These are phyloP conservation scores for Cryoendolithus antarcticus DNA, from an alignment of 2,329 filamentous ascomycete species.

Conservation along the genomic window DNA sequence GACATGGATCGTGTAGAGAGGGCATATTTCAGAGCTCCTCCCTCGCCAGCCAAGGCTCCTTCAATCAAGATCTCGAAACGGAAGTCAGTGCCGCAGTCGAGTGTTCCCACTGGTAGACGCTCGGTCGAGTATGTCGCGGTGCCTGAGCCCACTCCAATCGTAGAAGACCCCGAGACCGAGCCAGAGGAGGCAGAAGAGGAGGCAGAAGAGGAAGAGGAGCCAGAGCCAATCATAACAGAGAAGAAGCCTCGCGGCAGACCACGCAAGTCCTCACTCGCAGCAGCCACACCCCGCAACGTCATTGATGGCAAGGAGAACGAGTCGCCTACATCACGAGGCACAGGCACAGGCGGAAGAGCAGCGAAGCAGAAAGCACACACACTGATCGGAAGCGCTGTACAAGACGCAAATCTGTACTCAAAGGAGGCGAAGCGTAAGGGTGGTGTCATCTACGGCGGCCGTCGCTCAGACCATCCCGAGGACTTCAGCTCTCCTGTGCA, in stretches of 20 bases:
- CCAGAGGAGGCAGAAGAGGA: constrained; percentile 14
- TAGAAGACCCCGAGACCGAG: constrained; percentile 1
- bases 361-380: constrained; percentile 78
- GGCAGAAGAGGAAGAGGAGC: constrained; percentile 8
- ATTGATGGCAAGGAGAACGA: constrained; percentile 60
- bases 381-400: constrained; percentile 61
- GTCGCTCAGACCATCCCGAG: constrained; percentile 33
- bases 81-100: constrained; percentile 10
- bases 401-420: constrained; percentile 81
- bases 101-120: background rate
- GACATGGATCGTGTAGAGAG: constrained; percentile 62
- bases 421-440: constrained; percentile 80
- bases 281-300: constrained; percentile 15
- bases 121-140: background rate
- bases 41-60: constrained; percentile 15
- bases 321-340: constrained; percentile 52
- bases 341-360: constrained; percentile 56
- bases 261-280: constrained; percentile 11
- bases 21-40: constrained; percentile 40
- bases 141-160: constrained; percentile 9
- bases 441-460: constrained; percentile 49
- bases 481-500: constrained; percentile 21
- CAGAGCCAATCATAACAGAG: constrained; percentile 9
- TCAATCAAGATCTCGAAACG: constrained; percentile 12
- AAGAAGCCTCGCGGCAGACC: constrained; percentile 19